Conservation (phyloP, 2,329 filamentous ascomycete genomes). For the Coniella vitis region DNA sequence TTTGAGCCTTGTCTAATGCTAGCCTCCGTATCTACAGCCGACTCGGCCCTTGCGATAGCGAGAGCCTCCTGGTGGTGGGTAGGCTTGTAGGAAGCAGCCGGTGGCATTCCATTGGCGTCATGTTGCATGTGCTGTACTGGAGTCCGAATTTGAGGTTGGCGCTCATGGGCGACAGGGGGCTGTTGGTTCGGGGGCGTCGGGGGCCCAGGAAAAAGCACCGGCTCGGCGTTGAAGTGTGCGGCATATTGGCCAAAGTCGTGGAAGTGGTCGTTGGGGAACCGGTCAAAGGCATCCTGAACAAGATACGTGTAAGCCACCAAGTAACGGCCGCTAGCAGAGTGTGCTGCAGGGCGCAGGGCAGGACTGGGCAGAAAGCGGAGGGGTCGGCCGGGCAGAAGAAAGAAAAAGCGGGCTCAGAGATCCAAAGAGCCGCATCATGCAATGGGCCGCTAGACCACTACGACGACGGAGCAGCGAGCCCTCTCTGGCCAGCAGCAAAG, state of each 20-base stretch:
- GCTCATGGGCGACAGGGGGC: conserved; percentile 62
- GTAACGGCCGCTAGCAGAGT: conserved; percentile 20
- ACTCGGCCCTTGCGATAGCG: conserved; percentile 33
- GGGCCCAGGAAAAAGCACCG: conserved; percentile 35
- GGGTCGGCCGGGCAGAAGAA: conserved; percentile 16
- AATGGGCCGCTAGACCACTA: conserved; percentile 1
- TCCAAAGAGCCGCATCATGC: conserved; percentile 5
- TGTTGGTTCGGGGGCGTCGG: conserved; percentile 52
- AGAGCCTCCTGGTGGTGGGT: conserved; percentile 25
- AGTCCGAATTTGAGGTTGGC: conserved; percentile 24
- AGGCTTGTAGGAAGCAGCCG: conserved; percentile 9
- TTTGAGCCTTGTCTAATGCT: conserved; percentile 36
- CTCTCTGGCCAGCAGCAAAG: background rate
- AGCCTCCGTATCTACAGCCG: conserved; percentile 23
- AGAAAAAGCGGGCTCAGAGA: conserved; percentile 1
- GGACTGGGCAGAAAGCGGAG: background rate
- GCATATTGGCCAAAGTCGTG: conserved; percentile 39
- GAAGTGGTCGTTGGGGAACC: conserved; percentile 42
- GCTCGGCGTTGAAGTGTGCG: conserved; percentile 34
- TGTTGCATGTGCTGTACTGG: conserved; percentile 19
- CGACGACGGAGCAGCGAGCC: background rate
- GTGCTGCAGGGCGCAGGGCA: conserved; percentile 19
- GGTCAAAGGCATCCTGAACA: conserved; percentile 44
- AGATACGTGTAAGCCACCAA: conserved; percentile 26
- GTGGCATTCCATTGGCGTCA: too few species aligned